Evolutionary conservation across 2,329 filamentous ascomycete species (phyloP).

Genomic region (Sphaerulina musiva): DNA sequence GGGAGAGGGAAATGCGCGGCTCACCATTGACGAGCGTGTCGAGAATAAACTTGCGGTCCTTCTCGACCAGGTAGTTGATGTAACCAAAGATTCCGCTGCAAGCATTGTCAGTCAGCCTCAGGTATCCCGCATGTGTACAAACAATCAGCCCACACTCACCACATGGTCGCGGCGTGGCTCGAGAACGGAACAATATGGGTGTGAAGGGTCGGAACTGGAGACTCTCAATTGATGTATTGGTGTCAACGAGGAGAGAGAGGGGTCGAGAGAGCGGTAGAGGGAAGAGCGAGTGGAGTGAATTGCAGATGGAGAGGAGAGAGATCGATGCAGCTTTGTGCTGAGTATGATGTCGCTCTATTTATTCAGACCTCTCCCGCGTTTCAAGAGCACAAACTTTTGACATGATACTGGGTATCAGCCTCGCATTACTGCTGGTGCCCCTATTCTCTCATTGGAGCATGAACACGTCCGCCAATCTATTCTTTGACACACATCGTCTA

Average conservation of each 20-base stretch:
- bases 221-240: not conserved
- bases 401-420: not conserved
- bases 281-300: not conserved
- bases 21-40: constrained; percentile 92
- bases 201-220: not conserved
- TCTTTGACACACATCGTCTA: constrained; percentile 1
- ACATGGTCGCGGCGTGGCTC: constrained; percentile 7
- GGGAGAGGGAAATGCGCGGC: not conserved
- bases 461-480: constrained; percentile 2
- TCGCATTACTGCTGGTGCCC: not conserved
- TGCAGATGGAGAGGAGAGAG: not conserved
- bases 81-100: constrained; percentile 80
- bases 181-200: constrained; percentile 6
- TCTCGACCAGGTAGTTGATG: constrained; percentile 98
- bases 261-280: not conserved
- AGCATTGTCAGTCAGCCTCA: constrained; percentile 4
- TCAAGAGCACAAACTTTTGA: too few relatives aligned
- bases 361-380: too few relatives aligned
- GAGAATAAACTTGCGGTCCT: constrained; percentile 93
- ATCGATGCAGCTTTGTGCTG: not conserved
- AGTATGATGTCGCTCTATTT: not conserved
- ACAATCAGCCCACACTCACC: constrained; percentile 2
- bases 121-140: not conserved
- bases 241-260: not conserved
- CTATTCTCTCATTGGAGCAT: not conserved